These are phyloP conservation scores for Globisporangium cederbergense DNA, from an alignment of 352 stramenopile species.

Conservation along the genomic window DNA sequence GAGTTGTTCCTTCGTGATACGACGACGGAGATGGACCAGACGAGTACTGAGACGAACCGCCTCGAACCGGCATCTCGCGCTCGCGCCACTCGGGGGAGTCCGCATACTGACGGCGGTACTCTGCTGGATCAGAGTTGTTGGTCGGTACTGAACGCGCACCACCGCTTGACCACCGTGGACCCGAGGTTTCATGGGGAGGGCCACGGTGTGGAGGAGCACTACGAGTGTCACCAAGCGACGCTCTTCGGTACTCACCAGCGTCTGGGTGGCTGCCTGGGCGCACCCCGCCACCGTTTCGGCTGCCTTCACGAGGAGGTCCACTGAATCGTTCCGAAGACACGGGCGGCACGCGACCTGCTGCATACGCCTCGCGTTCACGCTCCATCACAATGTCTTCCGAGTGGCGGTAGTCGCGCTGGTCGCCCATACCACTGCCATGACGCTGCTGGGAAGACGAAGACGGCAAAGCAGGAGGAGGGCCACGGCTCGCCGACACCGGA, in stretches of 20 bases:
- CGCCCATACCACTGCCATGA: background rate
- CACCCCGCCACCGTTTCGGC: background rate
- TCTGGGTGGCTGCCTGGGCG: background rate
- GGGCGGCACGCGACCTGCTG: slow-evolving; percentile 3
- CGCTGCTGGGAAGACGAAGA: slow-evolving; percentile 1
- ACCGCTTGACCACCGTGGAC: slow-evolving; percentile 1
- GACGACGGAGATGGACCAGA: background rate
- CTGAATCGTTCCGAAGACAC: slow-evolving; percentile 1
- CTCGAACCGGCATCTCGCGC: slow-evolving; percentile 14
- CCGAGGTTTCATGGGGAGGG: background rate
- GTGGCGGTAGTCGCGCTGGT: background rate
- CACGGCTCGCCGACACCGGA: background rate
- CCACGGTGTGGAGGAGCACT: background rate
- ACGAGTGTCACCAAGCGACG: background rate
- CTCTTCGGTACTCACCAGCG: slow-evolving; percentile 8
- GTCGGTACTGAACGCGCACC: background rate
- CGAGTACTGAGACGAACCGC: slow-evolving; percentile 1
- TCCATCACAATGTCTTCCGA: slow-evolving; percentile 12
- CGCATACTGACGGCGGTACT: slow-evolving; percentile 33
- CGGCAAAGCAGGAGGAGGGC: background rate
- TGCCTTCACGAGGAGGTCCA: background rate
- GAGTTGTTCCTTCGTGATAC: background rate
- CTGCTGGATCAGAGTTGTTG: background rate
- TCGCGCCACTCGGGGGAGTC: slow-evolving; percentile 40
- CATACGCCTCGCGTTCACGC: slow-evolving; percentile 7